Evolutionary conservation across 495 filamentous ascomycete genomes (phyloP).

Genomic region (Xylaria curta): DNA sequence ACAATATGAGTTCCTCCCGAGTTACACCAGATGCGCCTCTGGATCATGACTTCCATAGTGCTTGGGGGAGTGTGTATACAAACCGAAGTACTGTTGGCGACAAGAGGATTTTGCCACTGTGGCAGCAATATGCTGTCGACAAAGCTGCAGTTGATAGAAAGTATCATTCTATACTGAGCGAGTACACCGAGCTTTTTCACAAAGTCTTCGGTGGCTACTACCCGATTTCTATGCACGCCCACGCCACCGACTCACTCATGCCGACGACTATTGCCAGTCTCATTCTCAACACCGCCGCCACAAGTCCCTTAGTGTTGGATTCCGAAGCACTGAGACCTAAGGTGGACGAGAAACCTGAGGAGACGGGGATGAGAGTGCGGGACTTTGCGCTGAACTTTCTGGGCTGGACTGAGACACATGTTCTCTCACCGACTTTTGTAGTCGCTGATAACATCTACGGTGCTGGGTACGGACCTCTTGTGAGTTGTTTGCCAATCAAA

Average conservation of each 20-base stretch:
- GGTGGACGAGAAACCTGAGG: conserved; percentile 14
- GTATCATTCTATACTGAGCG: conserved; percentile 23
- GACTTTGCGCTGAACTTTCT: conserved; percentile 13
- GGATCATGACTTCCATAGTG: conserved; percentile 28
- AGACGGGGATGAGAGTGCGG: conserved; percentile 10
- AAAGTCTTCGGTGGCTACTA: conserved; percentile 25
- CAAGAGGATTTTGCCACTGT: conserved; percentile 22
- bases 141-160: conserved; percentile 25
- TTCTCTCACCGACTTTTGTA: conserved; percentile 16
- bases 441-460: conserved; percentile 22
- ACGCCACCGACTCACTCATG: conserved; percentile 20
- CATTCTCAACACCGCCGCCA: conserved; percentile 22
- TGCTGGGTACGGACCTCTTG: conserved; percentile 21
- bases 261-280: conserved; percentile 23
- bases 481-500: background rate
- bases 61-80: conserved; percentile 27
- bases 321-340: background rate
- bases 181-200: conserved; percentile 25
- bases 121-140: conserved; percentile 20
- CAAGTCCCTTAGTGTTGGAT: conserved; percentile 14
- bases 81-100: conserved; percentile 26
- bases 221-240: conserved; percentile 29
- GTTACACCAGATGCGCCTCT: background rate
- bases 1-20: background rate
- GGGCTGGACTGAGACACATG: conserved; percentile 21